Evolutionary conservation across 2,329 filamentous ascomycete species (phyloP).

Genomic region (Dactylellina leptospora): DNA sequence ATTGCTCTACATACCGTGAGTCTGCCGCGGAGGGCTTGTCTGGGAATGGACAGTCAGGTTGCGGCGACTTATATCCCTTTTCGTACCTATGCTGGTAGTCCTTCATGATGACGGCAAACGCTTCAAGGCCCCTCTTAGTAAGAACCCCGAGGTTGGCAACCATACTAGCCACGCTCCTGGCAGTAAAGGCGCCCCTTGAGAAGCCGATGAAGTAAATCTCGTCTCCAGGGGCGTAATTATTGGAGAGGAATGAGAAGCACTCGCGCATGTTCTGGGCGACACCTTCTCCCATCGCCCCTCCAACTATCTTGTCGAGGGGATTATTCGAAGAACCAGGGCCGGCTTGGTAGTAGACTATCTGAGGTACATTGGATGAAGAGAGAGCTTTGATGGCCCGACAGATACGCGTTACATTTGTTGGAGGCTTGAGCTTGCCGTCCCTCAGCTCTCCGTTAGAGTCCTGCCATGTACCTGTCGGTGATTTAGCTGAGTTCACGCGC

Average conservation of each 20-base stretch:
- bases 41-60: conserved; percentile 39
- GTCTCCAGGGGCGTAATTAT: conserved; percentile 70
- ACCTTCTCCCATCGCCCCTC: conserved; percentile 55
- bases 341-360: conserved; percentile 71
- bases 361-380: conserved; percentile 66
- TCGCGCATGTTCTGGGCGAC: conserved; percentile 66
- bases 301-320: conserved; percentile 35
- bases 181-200: conserved; percentile 69
- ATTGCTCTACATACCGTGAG: conserved; percentile 38
- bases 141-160: conserved; percentile 66
- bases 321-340: conserved; percentile 65
- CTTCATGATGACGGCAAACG: conserved; percentile 68
- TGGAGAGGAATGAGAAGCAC: conserved; percentile 70
- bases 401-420: conserved; percentile 68
- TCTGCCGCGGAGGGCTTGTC: conserved; percentile 35
- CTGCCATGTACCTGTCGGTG: conserved; percentile 57
- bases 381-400: conserved; percentile 67
- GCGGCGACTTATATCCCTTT: conserved; percentile 39
- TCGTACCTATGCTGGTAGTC: conserved; percentile 59
- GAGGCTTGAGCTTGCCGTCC: conserved; percentile 52
- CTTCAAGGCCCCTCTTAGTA: conserved; percentile 66
- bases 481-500: too few relatives aligned
- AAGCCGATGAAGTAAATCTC: conserved; percentile 68
- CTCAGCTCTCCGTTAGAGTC: conserved; percentile 54
- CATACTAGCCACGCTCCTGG: conserved; percentile 67